phyloP scores from a whole-genome alignment of 495 filamentous ascomycete species.

The Jackrogersella minutella region DNA sequence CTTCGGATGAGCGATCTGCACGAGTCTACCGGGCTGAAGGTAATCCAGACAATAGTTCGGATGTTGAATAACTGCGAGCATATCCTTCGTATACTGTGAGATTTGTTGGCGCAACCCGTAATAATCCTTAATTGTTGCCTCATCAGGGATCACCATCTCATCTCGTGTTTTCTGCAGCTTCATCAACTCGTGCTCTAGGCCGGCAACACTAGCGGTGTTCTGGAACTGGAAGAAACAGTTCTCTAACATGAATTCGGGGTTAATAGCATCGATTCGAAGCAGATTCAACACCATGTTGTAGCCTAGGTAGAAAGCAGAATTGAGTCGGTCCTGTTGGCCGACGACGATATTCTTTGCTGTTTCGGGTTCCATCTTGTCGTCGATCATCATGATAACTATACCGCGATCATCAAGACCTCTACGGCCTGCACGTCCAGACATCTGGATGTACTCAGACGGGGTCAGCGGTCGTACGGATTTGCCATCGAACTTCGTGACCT shows the following conservation, averaged over 20 bases:
- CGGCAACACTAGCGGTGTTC: conserved; percentile 83
- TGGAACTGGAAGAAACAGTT: conserved; percentile 98
- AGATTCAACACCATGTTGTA: conserved; percentile 99
- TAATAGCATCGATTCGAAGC: conserved; percentile 94
- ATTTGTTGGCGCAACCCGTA: conserved; percentile 85
- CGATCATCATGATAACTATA: conserved; percentile 99
- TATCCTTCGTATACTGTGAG: conserved; percentile 80
- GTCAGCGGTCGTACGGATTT: conserved; percentile 82
- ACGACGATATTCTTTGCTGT: conserved; percentile 93
- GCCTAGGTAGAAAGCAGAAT: conserved; percentile 97
- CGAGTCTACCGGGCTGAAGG: conserved; percentile 80
- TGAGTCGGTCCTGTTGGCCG: conserved; percentile 93
- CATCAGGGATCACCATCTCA: conserved; percentile 79
- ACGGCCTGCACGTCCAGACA: conserved; percentile 96
- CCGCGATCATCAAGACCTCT: conserved; percentile 96
- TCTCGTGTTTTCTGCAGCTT: conserved; percentile 76
- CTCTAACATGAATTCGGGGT: conserved; percentile 96
- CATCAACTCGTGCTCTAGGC: conserved; percentile 79
- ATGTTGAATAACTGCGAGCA: conserved; percentile 87
- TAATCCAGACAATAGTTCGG: conserved; percentile 83
- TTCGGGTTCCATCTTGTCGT: conserved; percentile 94
- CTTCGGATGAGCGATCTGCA: conserved; percentile 80
- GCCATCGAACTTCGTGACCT: conserved; percentile 93
- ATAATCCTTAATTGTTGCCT: conserved; percentile 89
- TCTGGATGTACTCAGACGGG: conserved; percentile 96